Evolutionary conservation across 352 stramenopile genomes (phyloP).

Genomic region (Globisporangium orthogonon): DNA sequence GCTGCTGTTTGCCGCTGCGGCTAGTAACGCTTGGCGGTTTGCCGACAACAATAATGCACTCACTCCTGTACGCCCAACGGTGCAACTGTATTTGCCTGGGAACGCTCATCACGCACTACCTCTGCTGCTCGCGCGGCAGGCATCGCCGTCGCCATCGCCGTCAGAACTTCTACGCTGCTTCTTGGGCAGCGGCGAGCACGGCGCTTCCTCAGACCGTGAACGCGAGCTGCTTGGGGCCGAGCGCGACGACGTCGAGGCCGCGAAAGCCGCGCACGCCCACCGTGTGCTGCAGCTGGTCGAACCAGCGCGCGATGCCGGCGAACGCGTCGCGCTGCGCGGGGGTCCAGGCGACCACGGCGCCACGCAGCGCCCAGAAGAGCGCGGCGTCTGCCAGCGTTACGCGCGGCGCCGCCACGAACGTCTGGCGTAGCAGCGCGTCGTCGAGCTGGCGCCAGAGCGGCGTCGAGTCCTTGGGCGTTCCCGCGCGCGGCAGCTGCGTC

Average conservation of each 20-base stretch:
- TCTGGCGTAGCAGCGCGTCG: slow-evolving; percentile 39
- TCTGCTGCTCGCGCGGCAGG: too few species aligned
- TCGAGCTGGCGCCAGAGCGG: slow-evolving; percentile 67
- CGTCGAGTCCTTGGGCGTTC: slow-evolving; percentile 22
- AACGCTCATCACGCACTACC: too few species aligned
- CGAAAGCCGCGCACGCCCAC: slow-evolving; percentile 76
- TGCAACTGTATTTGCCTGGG: too few species aligned
- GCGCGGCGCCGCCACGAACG: slow-evolving; percentile 61
- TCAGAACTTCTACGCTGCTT: neutral
- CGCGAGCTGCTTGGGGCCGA: slow-evolving; percentile 40
- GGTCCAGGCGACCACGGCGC: slow-evolving; percentile 29
- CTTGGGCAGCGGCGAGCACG: slow-evolving; percentile 3
- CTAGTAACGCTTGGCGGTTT: neutral
- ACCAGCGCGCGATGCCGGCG: slow-evolving; percentile 70
- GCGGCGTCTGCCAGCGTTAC: slow-evolving; percentile 73
- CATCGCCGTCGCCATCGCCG: neutral
- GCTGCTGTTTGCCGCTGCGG: too few species aligned
- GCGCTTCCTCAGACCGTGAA: slow-evolving; percentile 53
- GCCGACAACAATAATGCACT: neutral
- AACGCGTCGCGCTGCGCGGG: slow-evolving; percentile 37
- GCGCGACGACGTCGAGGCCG: slow-evolving; percentile 54
- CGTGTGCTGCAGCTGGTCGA: slow-evolving; percentile 84
- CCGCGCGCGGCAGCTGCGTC: slow-evolving; percentile 25
- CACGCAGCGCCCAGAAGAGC: slow-evolving; percentile 64
- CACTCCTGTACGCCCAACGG: neutral